These are phyloP conservation scores for Chrysosphaeria jannelii DNA, from an alignment of 2,329 filamentous ascomycete species.

Conservation along the genomic window DNA sequence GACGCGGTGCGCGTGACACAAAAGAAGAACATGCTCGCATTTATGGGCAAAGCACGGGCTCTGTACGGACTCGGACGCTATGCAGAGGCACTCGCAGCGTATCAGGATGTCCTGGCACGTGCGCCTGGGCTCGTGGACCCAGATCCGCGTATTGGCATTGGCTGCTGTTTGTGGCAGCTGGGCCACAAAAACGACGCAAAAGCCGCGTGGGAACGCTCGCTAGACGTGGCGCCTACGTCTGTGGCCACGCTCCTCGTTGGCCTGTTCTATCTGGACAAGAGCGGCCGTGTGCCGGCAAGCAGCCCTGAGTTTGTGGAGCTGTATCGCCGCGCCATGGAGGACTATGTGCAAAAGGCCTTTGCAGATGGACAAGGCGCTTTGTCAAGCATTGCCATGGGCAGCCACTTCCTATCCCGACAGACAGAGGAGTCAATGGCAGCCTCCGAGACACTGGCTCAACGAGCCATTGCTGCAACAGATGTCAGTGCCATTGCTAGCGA, in stretches of 20 bases:
- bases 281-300: conserved; percentile 51
- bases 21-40: conserved; percentile 69
- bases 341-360: conserved; percentile 80
- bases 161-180: conserved; percentile 90
- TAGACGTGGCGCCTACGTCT: conserved; percentile 64
- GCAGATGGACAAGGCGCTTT: conserved; percentile 83
- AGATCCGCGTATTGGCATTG: conserved; percentile 84
- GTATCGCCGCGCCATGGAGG: conserved; percentile 82
- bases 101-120: conserved; percentile 63
- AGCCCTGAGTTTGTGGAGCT: conserved; percentile 59
- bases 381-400: conserved; percentile 68
- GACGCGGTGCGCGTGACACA: conserved; percentile 66
- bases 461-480: conserved; percentile 85
- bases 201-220: conserved; percentile 59
- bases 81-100: conserved; percentile 50
- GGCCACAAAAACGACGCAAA: conserved; percentile 85
- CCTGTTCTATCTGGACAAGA: conserved; percentile 67
- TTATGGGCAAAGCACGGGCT: conserved; percentile 67
- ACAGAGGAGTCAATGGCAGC: conserved; percentile 43
- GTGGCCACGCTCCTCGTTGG: conserved; percentile 73
- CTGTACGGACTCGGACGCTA: conserved; percentile 69
- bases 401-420: conserved; percentile 65
- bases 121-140: conserved; percentile 75
- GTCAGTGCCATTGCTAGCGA: conserved; percentile 92
- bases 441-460: conserved; percentile 64